Base-by-base conservation (phyloP, 2,329 filamentous ascomycete species). In the Aureobasidium sp. region DNA sequence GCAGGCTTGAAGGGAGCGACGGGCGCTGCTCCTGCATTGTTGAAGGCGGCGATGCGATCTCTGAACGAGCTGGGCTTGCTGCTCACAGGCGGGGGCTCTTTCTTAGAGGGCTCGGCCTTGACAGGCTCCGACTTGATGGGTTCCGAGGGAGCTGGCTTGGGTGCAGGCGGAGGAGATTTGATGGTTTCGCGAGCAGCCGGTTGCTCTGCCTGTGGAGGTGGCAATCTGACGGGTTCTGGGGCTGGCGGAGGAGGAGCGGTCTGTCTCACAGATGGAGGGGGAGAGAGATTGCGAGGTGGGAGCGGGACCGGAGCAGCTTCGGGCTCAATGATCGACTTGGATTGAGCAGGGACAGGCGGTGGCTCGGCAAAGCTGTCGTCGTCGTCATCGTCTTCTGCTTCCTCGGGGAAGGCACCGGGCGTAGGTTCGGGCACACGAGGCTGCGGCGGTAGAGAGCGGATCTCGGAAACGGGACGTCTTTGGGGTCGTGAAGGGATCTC, bases 1-100 rank as follows among this genome's bases (percentile, higher is more conserved):
- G 82, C 81, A 22, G 91, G 90, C 72, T 96, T 96, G 77, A 95
- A 93, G 1, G 94, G 94, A n/a, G 91, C 84, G 64, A 94, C 80
- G 9, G 94, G 94, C 2, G 91, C 85, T 6, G 91, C 91, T 40
- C 89, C 85, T 48, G 90, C 80, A 73, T 93, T 94, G 76, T 99
- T 99, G 78, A 99, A 99, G 48, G 94, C 93, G 37, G 94, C 94
- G 72, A 99, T 96, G 65, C 94, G 89, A 76, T 97, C 94, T 71
- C 85, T 92, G 78, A 99, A 97, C 1, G 94, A 91, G 31, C 91
- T 90, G 73, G 96, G 96, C 68, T 91, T 90, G 14, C 80, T 80
- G 14, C 85, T 78, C 29, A 79, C 74, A 19, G 83, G 82, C 14
- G 90, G 88, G 42, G 89, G 87, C 24, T 85, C 80, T 63, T 84